These are phyloP conservation scores for Alternaria brassicae DNA, from an alignment of 2,329 filamentous ascomycete genomes.

Conservation along the genomic window DNA sequence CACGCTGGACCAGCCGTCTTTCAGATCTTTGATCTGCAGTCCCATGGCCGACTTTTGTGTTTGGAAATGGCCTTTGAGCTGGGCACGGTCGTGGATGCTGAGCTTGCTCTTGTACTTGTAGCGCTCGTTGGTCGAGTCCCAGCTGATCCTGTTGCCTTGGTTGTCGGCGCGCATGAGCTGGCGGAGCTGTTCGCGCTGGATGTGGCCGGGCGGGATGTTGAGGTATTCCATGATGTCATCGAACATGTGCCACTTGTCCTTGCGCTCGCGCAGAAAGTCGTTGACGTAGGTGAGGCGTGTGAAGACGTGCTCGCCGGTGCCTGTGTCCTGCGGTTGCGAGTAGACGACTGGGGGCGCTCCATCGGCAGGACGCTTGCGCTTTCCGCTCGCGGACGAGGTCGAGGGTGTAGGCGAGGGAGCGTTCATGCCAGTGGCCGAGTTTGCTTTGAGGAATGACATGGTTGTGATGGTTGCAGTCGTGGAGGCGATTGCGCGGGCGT, in stretches of 20 bases:
- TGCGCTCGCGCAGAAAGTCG: constrained; percentile 66
- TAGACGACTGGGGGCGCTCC: constrained; percentile 63
- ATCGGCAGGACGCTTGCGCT: constrained; percentile 65
- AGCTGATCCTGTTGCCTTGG: constrained; percentile 68
- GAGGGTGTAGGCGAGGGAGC: constrained; percentile 68
- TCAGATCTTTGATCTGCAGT: constrained; percentile 85
- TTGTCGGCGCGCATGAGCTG: constrained; percentile 67
- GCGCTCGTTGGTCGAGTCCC: constrained; percentile 66
- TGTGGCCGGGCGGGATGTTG: constrained; percentile 69
- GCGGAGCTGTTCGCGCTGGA: constrained; percentile 64
- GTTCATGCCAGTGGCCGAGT: constrained; percentile 49
- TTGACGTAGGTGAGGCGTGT: constrained; percentile 89
- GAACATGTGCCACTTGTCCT: constrained; percentile 69
- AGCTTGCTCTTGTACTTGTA: constrained; percentile 87
- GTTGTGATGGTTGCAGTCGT: constrained; percentile 1
- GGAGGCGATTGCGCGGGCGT: neutral
- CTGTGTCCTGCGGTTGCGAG: constrained; percentile 78
- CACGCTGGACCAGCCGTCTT: constrained; percentile 93
- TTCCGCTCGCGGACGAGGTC: constrained; percentile 50
- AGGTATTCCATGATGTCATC: constrained; percentile 81
- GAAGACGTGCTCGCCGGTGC: constrained; percentile 79
- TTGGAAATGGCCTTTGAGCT: constrained; percentile 82
- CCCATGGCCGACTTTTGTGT: constrained; percentile 80
- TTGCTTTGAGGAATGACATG: constrained; percentile 49
- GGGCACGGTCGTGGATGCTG: constrained; percentile 77